These are phyloP conservation scores for Penicillium expansum DNA, from an alignment of 2,329 filamentous ascomycete genomes.

Conservation along the genomic window DNA sequence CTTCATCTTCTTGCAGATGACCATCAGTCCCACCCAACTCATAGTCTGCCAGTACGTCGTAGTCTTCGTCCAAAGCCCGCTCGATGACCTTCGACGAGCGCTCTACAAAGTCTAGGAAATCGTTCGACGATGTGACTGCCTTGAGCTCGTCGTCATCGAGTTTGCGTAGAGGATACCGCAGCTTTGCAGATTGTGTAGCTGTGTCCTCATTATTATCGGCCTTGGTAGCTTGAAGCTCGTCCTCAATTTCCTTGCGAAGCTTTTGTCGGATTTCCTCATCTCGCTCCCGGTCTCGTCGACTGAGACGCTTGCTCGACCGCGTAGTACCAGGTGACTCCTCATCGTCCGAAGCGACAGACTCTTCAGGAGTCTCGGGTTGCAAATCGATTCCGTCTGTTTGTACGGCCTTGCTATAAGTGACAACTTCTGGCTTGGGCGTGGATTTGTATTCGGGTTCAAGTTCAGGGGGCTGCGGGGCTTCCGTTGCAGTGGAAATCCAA, in stretches of 20 bases:
- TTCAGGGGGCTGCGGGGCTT: slow-evolving; percentile 59
- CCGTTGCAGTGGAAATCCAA: slow-evolving; percentile 69
- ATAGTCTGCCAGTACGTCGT: slow-evolving; percentile 94
- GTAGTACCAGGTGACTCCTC: slow-evolving; percentile 57
- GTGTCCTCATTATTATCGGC: slow-evolving; percentile 33
- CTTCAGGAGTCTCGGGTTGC: slow-evolving; percentile 53
- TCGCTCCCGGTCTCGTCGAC: slow-evolving; percentile 72
- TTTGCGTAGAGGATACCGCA: slow-evolving; percentile 71
- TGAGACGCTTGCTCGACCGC: slow-evolving; percentile 66
- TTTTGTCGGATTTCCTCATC: slow-evolving; percentile 88
- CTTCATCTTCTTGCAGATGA: slow-evolving; percentile 75
- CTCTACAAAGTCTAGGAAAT: slow-evolving; percentile 94
- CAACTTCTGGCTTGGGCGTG: slow-evolving; percentile 65
- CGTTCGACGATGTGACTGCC: slow-evolving; percentile 85
- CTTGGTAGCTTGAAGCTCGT: slow-evolving; percentile 75
- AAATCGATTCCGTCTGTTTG: slow-evolving; percentile 76
- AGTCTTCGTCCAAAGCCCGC: slow-evolving; percentile 89
- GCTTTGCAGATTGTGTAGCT: slow-evolving; percentile 43
- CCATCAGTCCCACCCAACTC: slow-evolving; percentile 71
- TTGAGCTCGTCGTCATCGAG: slow-evolving; percentile 81
- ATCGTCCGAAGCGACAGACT: slow-evolving; percentile 60
- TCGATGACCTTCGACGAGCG: slow-evolving; percentile 96
- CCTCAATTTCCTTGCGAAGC: slow-evolving; percentile 84
- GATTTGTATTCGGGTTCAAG: slow-evolving; percentile 18
- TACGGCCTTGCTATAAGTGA: slow-evolving; percentile 95